Evolutionary conservation across 306 rosid genomes (phyloP), one percentile per base, ranked within the genome.

Genomic region (Trifolium pratense): DNA sequence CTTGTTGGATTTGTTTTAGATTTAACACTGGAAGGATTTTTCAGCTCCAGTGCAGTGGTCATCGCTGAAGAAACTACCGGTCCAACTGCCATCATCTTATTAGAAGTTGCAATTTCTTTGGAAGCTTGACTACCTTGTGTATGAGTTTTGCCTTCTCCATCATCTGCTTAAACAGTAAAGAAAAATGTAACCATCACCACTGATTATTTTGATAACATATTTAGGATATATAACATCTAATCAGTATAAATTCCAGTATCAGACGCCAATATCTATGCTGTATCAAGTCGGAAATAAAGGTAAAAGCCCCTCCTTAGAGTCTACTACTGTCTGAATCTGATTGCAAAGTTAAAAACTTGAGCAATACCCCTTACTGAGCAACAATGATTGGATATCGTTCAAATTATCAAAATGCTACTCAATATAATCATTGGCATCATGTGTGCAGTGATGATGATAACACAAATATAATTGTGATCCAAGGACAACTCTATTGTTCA

Each of bases 31-130:
- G 88, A 66, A 69, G 87, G 60, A 62, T 84, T 91, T 68, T 79
- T 87, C 86, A 91, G 82, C 86, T 91, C 96, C 88, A 89, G 68
- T 5, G 85, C 60, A 0, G 86, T 85, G 45, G 85, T 74, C 86
- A 85, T 83, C 52, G 81, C 91, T 43, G 89, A 77, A 70, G 96
- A 84, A 79, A 81, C 88, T 55, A 53, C 82, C 74, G 85, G 75
- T 65, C 86, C 85, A 71, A 57, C 78, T 52, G 86, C 66, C 77
- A 74, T 45, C 66, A 69, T 62, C 83, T 85, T 81, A 48, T 53
- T 75, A 34, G 90, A 62, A 76, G 61, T 73, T 31, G 73, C 72
- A 25, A 76, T 76, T 56, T 79, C 91, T 79, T 84, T 85, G 37
- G 85, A 79, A 78, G 66, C 80, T 36, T 74, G 74, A 75, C 81